A percentile compares a stretch with the other conserved stretches of the same genome.
These are phyloP conservation scores for Colletotrichum sp. DNA, from an alignment of 2,329 filamentous ascomycete genomes.

Conservation along the genomic window DNA sequence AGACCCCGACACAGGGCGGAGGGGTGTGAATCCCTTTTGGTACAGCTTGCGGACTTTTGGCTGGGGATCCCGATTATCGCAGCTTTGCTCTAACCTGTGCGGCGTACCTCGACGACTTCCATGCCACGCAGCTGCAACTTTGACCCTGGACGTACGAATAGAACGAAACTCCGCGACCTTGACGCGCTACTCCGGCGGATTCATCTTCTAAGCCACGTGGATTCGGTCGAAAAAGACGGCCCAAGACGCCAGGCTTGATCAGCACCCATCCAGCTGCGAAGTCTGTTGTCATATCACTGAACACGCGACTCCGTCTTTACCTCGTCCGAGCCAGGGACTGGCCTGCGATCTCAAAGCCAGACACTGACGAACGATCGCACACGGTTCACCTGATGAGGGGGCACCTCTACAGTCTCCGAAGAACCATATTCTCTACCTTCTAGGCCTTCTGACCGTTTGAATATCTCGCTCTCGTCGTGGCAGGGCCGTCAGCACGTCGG, in stretches of 20 bases:
- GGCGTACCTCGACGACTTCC: not conserved
- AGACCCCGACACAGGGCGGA: not conserved
- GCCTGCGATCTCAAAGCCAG: not conserved
- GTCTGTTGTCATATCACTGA: not conserved
- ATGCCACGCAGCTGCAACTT: not conserved
- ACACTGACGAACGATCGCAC: not conserved
- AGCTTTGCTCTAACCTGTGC: not conserved
- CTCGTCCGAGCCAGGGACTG: not conserved
- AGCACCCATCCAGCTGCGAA: not conserved
- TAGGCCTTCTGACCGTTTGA: not conserved
- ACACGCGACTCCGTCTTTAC: not conserved
- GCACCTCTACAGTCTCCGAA: not conserved
- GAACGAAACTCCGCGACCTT: not conserved
- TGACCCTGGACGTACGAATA: not conserved
- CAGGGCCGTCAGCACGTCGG: not conserved
- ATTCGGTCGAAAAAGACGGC: not conserved
- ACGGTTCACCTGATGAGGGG: slow-evolving; percentile 8
- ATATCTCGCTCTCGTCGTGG: not conserved
- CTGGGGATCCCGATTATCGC: not conserved
- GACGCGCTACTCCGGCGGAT: not conserved
- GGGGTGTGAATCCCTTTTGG: not conserved
- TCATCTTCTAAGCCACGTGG: slow-evolving; percentile 1
- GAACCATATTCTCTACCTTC: not conserved
- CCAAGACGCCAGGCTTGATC: not conserved
- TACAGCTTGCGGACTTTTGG: not conserved